Evolutionary conservation across 73 alveolate genomes (phyloP).

Genomic region (Tetrahymena elliotti): DNA sequence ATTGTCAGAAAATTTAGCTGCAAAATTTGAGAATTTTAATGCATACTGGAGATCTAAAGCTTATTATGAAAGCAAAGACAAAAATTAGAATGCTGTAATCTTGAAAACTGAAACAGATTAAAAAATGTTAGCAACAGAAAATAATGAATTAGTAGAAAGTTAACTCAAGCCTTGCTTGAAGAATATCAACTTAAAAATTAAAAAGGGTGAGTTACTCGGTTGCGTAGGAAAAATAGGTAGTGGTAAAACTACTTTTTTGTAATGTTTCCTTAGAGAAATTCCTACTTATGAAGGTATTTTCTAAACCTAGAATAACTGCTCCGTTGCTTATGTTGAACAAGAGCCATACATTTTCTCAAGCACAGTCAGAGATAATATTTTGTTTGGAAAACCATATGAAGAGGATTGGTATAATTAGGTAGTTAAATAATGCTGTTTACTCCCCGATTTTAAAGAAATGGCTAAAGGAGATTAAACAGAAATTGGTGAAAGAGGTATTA

Average conservation of each 20-base stretch:
- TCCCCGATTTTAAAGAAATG: slow-evolving; percentile 16
- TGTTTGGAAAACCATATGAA: slow-evolving; percentile 58
- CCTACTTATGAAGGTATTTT: slow-evolving; percentile 12
- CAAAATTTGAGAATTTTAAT: not conserved
- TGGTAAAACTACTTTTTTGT: slow-evolving; percentile 55
- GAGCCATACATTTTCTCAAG: slow-evolving; percentile 15
- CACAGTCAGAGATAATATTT: slow-evolving; percentile 56
- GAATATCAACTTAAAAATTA: slow-evolving; percentile 24
- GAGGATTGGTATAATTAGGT: slow-evolving; percentile 51
- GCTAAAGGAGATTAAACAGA: slow-evolving; percentile 27
- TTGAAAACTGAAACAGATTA: not conserved
- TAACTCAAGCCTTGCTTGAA: slow-evolving; percentile 30
- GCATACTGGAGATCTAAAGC: not conserved
- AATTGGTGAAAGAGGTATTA: slow-evolving; percentile 53
- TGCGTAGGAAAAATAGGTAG: slow-evolving; percentile 69
- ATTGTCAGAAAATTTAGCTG: not conserved
- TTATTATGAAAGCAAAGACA: not conserved
- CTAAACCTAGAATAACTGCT: not conserved
- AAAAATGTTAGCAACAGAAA: not conserved
- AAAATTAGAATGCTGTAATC: not conserved
- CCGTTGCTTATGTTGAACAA: slow-evolving; percentile 34
- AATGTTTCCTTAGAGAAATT: slow-evolving; percentile 53
- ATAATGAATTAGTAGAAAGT: not conserved
- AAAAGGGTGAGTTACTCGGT: slow-evolving; percentile 52
- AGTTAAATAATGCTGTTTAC: slow-evolving; percentile 11